Percentiles rank a stretch among this genome's conserved stretches.
phyloP scores from a whole-genome alignment of 2,329 filamentous ascomycete genomes.

The Colletotrichum sp. region DNA sequence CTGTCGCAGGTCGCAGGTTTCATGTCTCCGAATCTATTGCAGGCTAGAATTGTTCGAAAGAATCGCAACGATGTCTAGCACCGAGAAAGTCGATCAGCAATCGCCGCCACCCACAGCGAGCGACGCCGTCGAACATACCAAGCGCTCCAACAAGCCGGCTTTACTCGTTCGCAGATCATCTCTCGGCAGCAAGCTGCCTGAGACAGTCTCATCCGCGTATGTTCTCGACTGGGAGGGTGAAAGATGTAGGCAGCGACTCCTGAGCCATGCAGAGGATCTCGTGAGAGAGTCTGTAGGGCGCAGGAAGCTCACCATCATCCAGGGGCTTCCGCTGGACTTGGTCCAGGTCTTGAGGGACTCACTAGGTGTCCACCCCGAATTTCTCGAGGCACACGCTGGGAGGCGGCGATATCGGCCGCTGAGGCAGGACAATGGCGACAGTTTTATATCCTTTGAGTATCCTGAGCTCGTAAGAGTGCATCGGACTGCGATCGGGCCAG shows the following conservation, averaged over 20 bases:
- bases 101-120: conserved; percentile 10
- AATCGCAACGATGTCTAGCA: background rate
- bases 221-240: conserved; percentile 17
- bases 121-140: conserved; percentile 12
- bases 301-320: conserved; percentile 15
- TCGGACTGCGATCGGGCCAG: background rate
- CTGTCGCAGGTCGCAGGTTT: background rate
- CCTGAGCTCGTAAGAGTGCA: conserved; percentile 30
- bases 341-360: conserved; percentile 25
- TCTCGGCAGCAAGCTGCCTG: conserved; percentile 11
- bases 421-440: background rate
- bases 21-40: background rate
- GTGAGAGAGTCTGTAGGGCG: conserved; percentile 13
- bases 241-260: conserved; percentile 9
- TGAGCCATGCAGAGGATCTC: conserved; percentile 13
- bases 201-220: conserved; percentile 13
- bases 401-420: conserved; percentile 28
- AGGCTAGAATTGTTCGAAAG: background rate
- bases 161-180: conserved; percentile 14
- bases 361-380: conserved; percentile 30
- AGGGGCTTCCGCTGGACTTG: conserved; percentile 14
- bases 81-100: conserved; percentile 9
- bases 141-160: conserved; percentile 14
- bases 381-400: conserved; percentile 33
- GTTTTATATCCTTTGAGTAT: conserved; percentile 31